These are phyloP conservation scores for Verbascum thapsus DNA, from an alignment of 257 asterid species.

Conservation along the genomic window DNA sequence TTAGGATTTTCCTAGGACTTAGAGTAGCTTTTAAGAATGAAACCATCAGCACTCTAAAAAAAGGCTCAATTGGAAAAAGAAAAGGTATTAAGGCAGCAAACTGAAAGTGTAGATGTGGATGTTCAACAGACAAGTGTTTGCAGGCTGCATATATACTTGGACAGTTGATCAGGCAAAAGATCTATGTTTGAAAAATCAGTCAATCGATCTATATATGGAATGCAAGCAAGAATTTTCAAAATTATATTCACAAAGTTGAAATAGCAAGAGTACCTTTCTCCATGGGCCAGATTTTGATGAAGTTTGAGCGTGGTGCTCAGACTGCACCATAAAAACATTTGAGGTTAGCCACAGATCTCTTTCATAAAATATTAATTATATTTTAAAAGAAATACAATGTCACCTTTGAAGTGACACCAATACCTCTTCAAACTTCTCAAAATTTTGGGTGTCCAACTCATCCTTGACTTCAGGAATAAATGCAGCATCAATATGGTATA, in stretches of 20 bases:
- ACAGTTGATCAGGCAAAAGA: constrained; percentile 13
- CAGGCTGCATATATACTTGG: neutral
- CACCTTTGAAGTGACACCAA: constrained; percentile 1
- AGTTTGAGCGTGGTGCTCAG: constrained; percentile 59
- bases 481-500: constrained; percentile 88
- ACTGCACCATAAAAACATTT: constrained; percentile 45
- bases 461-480: constrained; percentile 91
- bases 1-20: no score
- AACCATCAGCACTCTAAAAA: no score
- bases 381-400: constrained; percentile 19
- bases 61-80: neutral
- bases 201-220: neutral
- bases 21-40: no score
- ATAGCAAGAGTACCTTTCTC: constrained; percentile 74
- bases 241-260: constrained; percentile 26
- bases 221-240: constrained; percentile 3
- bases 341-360: constrained; percentile 25
- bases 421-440: constrained; percentile 96
- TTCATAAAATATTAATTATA: constrained; percentile 8
- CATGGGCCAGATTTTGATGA: constrained; percentile 91
- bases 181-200: constrained; percentile 9
- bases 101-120: constrained; percentile 1
- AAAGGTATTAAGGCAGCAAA: constrained; percentile 7
- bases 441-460: constrained; percentile 94
- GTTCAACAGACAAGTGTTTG: constrained; percentile 3